Evolutionary conservation across 352 stramenopile genomes (phyloP), one percentile per base, ranked within the genome.

Genomic region (Peronosclerospora sorghi): DNA sequence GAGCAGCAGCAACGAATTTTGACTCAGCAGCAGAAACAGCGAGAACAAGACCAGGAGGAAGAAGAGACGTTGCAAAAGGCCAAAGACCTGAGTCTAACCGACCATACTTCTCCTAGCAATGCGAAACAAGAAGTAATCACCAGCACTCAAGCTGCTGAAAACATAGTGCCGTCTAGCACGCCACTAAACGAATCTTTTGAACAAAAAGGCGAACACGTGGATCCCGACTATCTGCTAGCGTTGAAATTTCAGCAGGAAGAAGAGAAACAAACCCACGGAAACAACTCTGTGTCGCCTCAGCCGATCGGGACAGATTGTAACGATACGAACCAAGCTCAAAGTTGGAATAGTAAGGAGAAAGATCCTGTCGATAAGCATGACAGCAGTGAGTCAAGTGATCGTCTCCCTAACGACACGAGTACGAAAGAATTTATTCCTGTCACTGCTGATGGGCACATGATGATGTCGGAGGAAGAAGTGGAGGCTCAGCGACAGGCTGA

Each of bases 221-320:
- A 92, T 32, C 40, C 76, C 0, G 82, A 94, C 41, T 89, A 73
- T 39, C 37, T 86, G 6, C 40, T 91, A 6, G 82, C 82, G 0
- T 51, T 90, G 27, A 72, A 63, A 19, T 59, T 92, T 2, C 79
- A 89, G 41, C 61, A 83, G 34, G 73, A 94, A 64, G 79, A 94
- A 54, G 72, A 92, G 21, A 66, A 51, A 23, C 48, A 41, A 8
- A 48, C 44, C 4, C 48, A 54, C 36, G 48, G 48, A 1, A 70
- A 51, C 29, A 66, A 59, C 30, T 32, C 10, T 17, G 37, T 42
- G 35, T 59, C 48, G 8, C 34, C 55, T 45, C 48, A 32, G 36
- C 28, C 44, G n/a, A 44, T 49, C 18, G 45, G 30, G 34, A 42
- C 37, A n/a, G 32, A 26, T 7, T 38, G 36, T 27, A 53, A 41